Percentiles rank a stretch among this genome's conserved stretches.
Conservation (phyloP, 176 grass and related monocot genomes). For the Carex pumila region DNA sequence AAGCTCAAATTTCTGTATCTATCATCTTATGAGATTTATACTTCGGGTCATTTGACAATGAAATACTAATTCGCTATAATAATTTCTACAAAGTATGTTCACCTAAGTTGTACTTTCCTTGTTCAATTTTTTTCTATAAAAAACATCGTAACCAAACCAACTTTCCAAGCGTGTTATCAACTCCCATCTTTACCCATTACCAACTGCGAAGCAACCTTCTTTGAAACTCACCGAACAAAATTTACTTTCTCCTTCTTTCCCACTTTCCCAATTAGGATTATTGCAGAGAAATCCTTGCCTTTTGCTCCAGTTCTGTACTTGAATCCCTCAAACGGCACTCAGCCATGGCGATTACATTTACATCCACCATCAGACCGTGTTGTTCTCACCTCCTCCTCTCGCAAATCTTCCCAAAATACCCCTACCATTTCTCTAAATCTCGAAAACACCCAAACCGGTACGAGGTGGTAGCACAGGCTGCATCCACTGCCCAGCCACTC, state of each 20-base stretch:
- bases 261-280: neutral
- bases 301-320: constrained; percentile 1
- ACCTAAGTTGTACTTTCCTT: neutral
- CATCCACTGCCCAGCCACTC: neutral
- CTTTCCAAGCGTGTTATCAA: neutral
- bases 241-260: neutral
- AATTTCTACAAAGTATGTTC: neutral
- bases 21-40: neutral
- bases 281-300: neutral
- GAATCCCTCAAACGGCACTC: constrained; percentile 13
- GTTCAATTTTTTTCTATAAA: constrained; percentile 4
- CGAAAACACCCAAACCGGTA: neutral
- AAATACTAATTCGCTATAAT: neutral
- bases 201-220: neutral
- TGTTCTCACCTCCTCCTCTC: constrained; percentile 24
- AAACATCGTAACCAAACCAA: neutral
- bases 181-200: neutral
- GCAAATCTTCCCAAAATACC: constrained; percentile 21
- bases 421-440: neutral
- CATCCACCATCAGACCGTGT: constrained; percentile 31
- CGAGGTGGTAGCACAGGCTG: neutral
- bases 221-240: neutral
- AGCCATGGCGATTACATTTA: constrained; percentile 36
- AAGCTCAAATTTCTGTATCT: neutral
- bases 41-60: neutral